Conservation (phyloP, 2,329 filamentous ascomycete genomes). For the Calonectria fujianensis region DNA sequence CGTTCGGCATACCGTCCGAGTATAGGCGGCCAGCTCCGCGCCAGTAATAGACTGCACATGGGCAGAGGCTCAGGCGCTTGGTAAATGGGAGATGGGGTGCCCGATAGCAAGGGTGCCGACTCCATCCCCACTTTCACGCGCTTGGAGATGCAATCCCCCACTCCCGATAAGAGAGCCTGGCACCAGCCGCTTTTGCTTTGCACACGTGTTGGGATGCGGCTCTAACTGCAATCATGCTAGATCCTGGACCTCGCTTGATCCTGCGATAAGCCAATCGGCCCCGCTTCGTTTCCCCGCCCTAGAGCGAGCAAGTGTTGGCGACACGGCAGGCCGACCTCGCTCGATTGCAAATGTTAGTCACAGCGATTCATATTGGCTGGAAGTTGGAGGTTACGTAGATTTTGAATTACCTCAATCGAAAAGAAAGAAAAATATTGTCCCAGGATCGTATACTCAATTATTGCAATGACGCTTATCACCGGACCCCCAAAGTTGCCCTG, state of each 20-base stretch:
- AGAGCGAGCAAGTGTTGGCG: not conserved
- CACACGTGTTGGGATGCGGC: not conserved
- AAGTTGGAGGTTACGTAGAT: not conserved
- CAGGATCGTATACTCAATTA: not conserved
- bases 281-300: slow-evolving; percentile 26
- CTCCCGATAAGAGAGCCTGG: slow-evolving; percentile 26
- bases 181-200: not conserved
- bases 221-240: slow-evolving; percentile 24
- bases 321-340: slow-evolving; percentile 25
- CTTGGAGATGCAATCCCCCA: slow-evolving; percentile 33
- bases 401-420: not conserved
- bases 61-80: slow-evolving; percentile 1
- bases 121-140: slow-evolving; percentile 26
- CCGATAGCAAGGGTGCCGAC: slow-evolving; percentile 22
- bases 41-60: slow-evolving; percentile 9
- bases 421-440: not conserved
- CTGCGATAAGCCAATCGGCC: slow-evolving; percentile 18
- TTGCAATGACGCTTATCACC: slow-evolving; percentile 25
- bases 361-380: not conserved
- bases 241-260: slow-evolving; percentile 18
- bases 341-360: not conserved
- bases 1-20: slow-evolving; percentile 19
- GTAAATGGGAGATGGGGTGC: slow-evolving; percentile 38
- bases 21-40: slow-evolving; percentile 36
- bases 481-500: slow-evolving; percentile 23